These are phyloP conservation scores for Scedosporium aurantiacum DNA, from an alignment of 2,329 filamentous ascomycete genomes.

Conservation along the genomic window DNA sequence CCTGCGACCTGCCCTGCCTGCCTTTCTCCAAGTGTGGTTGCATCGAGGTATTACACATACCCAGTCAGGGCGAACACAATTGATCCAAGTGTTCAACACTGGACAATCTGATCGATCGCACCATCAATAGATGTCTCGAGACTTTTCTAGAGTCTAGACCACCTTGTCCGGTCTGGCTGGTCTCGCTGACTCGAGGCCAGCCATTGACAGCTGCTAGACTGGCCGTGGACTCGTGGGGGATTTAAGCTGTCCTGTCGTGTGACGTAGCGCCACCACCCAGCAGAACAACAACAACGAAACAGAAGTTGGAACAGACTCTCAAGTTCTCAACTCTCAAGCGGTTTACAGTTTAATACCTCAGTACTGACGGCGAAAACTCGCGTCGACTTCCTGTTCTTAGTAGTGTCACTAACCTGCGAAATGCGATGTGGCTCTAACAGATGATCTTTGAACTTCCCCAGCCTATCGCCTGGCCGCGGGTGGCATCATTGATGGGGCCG, in stretches of 20 bases:
- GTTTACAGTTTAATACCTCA: too few species aligned
- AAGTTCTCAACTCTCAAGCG: too few species aligned
- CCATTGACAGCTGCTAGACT: not conserved
- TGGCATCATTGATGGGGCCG: too few species aligned
- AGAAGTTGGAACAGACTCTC: not conserved
- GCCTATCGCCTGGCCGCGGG: not conserved
- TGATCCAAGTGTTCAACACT: too few species aligned
- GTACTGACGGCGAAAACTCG: not conserved
- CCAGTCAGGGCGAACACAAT: too few species aligned
- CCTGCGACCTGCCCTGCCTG: not conserved
- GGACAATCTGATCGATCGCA: not conserved
- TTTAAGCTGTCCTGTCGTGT: not conserved
- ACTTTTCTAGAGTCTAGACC: not conserved
- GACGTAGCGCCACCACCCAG: not conserved
- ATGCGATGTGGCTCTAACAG: too few species aligned
- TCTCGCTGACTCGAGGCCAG: not conserved
- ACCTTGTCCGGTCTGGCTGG: too few species aligned
- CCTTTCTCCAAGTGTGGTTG: not conserved
- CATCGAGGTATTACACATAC: not conserved
- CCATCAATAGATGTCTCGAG: not conserved
- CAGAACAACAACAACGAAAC: not conserved
- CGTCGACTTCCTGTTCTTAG: not conserved
- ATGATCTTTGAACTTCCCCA: not conserved
- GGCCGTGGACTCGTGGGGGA: not conserved
- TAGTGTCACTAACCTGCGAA: not conserved